Evolutionary conservation across 2,329 filamentous ascomycete species (phyloP).

Genomic region (Botryotinia calthae): DNA sequence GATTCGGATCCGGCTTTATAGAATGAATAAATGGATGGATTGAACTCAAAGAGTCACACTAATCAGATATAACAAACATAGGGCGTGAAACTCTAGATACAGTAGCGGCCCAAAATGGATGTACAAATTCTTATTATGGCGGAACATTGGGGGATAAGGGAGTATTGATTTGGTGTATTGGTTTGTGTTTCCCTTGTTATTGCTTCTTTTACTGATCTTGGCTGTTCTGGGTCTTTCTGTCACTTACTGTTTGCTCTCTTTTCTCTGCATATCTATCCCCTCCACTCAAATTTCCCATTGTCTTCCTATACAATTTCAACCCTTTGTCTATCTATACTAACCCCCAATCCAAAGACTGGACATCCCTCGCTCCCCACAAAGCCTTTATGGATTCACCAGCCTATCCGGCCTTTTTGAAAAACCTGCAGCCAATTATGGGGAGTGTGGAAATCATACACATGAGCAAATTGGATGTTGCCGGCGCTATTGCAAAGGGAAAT

Average conservation of each 20-base stretch:
- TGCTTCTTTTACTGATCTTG: neutral
- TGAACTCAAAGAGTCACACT: neutral
- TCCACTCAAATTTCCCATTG: neutral
- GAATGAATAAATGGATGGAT: neutral
- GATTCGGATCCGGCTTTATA: neutral
- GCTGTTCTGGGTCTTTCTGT: neutral
- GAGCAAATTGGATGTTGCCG: neutral
- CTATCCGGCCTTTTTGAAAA: slow-evolving; percentile 42
- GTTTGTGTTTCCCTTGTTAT: neutral
- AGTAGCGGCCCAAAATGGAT: slow-evolving; percentile 12
- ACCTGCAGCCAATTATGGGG: slow-evolving; percentile 20
- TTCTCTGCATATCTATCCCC: too few relatives aligned
- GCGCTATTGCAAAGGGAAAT: neutral
- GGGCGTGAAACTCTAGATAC: slow-evolving; percentile 1
- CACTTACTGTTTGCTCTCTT: neutral
- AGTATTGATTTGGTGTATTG: slow-evolving; percentile 11
- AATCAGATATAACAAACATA: neutral
- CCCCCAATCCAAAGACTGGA: slow-evolving; percentile 39
- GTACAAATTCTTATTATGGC: slow-evolving; percentile 9
- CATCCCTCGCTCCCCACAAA: slow-evolving; percentile 41
- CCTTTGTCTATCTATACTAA: neutral
- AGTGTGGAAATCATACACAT: slow-evolving; percentile 27
- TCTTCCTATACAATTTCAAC: neutral
- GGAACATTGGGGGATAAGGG: neutral
- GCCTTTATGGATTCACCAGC: slow-evolving; percentile 40